Evolutionary conservation across 31 red algal species (phyloP).

Genomic region (Asparagopsis taxiformis): DNA sequence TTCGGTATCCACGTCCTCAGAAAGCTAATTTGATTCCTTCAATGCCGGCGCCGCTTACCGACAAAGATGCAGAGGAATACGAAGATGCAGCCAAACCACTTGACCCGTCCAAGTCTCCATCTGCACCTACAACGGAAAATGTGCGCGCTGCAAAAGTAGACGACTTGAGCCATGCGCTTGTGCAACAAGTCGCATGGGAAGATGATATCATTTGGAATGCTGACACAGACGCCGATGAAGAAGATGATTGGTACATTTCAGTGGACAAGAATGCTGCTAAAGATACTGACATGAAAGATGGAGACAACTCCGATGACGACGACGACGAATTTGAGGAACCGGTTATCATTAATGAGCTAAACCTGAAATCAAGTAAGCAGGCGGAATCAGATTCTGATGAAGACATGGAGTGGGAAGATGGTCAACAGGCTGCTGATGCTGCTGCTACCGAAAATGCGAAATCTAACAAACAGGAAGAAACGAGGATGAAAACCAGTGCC

Average conservation of each 20-base stretch:
- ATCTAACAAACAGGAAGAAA: background rate
- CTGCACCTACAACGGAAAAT: background rate
- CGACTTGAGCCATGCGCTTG: conserved; percentile 23
- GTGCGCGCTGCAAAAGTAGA: background rate
- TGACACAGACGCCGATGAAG: conserved; percentile 29
- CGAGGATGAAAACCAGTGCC: background rate
- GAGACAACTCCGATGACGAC: conserved; percentile 5
- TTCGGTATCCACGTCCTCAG: background rate
- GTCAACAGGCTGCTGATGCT: conserved; percentile 4
- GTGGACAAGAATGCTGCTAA: background rate
- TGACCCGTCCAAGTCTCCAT: background rate
- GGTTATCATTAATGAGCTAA: conserved; percentile 32
- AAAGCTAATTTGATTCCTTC: background rate
- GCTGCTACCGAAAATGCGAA: background rate
- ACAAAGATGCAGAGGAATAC: background rate
- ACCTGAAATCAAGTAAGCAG: background rate
- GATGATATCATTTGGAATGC: conserved; percentile 70
- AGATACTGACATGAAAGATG: background rate
- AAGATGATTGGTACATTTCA: conserved; percentile 13
- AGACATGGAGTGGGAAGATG: conserved; percentile 85
- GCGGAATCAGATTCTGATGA: conserved; percentile 59
- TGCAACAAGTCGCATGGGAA: conserved; percentile 77
- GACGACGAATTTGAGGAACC: conserved; percentile 79
- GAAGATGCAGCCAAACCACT: background rate
- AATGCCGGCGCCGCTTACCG: background rate